Evolutionary conservation across 352 stramenopile genomes (phyloP).

Genomic region (Thraustochytrium sp.): DNA sequence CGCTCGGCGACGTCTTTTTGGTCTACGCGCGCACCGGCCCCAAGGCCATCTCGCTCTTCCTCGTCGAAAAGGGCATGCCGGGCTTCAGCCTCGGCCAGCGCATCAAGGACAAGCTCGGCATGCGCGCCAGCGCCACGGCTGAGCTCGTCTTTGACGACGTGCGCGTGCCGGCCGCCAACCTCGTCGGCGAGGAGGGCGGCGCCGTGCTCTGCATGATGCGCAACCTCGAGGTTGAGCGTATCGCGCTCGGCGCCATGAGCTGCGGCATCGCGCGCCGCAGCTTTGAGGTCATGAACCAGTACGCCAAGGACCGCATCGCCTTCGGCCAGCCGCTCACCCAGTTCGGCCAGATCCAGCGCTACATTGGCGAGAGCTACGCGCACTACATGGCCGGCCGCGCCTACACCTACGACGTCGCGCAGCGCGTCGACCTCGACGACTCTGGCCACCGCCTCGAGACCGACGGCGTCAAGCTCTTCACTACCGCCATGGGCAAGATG

Average conservation of each 20-base stretch:
- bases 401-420: slow-evolving; percentile 94
- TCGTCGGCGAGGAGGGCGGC: slow-evolving; percentile 75
- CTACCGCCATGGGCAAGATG: slow-evolving; percentile 91
- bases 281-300: slow-evolving; percentile 95
- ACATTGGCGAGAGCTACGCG: slow-evolving; percentile 96
- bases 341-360: slow-evolving; percentile 89
- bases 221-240: slow-evolving; percentile 97
- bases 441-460: slow-evolving; percentile 92
- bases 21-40: slow-evolving; percentile 92
- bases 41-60: slow-evolving; percentile 83
- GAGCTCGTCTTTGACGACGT: slow-evolving; percentile 99
- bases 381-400: slow-evolving; percentile 91
- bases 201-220: slow-evolving; percentile 85
- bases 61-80: slow-evolving; percentile 92
- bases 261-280: slow-evolving; percentile 88
- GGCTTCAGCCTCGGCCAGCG: slow-evolving; percentile 94
- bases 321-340: slow-evolving; percentile 88
- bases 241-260: slow-evolving; percentile 91
- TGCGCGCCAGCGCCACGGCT: slow-evolving; percentile 91
- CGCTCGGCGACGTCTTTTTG: slow-evolving; percentile 92
- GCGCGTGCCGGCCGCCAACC: slow-evolving; percentile 72
- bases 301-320: slow-evolving; percentile 79
- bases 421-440: slow-evolving; percentile 84
- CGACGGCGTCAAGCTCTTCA: slow-evolving; percentile 97
- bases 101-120: slow-evolving; percentile 97